These are phyloP conservation scores for Cyberlindnera euphorbiae DNA, from an alignment of 805 yeast species.

Conservation along the genomic window DNA sequence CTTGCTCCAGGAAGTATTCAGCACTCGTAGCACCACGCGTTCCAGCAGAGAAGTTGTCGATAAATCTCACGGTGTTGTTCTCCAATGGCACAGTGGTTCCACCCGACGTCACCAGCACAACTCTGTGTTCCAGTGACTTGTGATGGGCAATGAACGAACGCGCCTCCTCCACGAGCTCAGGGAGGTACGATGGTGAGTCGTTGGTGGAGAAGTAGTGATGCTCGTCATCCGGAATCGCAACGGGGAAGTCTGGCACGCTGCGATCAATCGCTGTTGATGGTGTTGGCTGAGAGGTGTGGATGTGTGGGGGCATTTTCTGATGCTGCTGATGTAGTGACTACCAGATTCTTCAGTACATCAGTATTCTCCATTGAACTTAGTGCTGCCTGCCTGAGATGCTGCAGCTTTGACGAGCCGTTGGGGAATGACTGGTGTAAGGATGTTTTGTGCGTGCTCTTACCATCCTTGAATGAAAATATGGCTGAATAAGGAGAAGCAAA, in stretches of 20 bases:
- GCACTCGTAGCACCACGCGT: conserved; percentile 97
- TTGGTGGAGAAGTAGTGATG: conserved; percentile 70
- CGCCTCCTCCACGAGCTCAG: conserved; percentile 53
- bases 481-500: too few relatives aligned
- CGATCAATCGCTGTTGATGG: conserved; percentile 76
- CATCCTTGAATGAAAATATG: too few relatives aligned
- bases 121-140: conserved; percentile 35
- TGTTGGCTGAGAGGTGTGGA: conserved; percentile 69
- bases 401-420: too few relatives aligned
- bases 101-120: conserved; percentile 89
- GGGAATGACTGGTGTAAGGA: neutral
- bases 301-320: conserved; percentile 18
- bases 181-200: conserved; percentile 68
- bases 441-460: too few relatives aligned
- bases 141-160: conserved; percentile 59
- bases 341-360: too few relatives aligned
- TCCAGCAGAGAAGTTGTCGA: conserved; percentile 96
- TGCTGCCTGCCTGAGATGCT: too few relatives aligned
- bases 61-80: conserved; percentile 92
- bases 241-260: conserved; percentile 67
- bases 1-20: conserved; percentile 79
- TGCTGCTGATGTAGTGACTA: too few relatives aligned
- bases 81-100: conserved; percentile 98
- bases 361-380: too few relatives aligned
- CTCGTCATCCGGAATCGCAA: conserved; percentile 68